Conservation (phyloP, 768 basidiomycete species). For the Grammothele lineata region DNA sequence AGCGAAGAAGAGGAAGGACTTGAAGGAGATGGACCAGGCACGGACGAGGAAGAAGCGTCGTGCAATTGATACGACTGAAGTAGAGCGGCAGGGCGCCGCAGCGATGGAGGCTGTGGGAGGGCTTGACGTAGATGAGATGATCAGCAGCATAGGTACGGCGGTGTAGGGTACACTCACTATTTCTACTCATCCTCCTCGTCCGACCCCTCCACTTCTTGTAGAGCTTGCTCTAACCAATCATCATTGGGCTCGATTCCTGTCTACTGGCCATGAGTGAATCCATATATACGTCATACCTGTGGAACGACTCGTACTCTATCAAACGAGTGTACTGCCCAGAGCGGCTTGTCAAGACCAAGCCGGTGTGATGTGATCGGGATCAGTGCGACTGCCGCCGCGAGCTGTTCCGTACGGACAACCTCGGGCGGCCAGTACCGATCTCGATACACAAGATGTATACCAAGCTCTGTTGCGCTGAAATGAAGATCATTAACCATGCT, state of each 20-base stretch:
- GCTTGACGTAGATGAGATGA: not conserved
- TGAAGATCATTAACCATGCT: not conserved
- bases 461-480: not conserved
- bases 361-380: not conserved
- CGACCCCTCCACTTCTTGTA: not conserved
- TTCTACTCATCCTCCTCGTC: not conserved
- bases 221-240: not conserved
- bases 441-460: not conserved
- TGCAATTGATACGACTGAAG: not conserved
- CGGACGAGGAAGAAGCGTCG: not conserved
- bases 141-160: not conserved
- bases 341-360: not conserved
- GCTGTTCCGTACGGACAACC: not conserved
- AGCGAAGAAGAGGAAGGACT: not conserved
- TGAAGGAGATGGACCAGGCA: not conserved
- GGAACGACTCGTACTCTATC: not conserved
- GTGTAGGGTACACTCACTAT: not conserved
- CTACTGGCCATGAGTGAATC: not conserved
- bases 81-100: not conserved
- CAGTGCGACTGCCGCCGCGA: not conserved
- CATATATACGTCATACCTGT: not conserved
- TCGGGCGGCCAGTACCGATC: not conserved
- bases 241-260: conserved; percentile 1
- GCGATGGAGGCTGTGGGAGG: not conserved
- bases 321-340: conserved; percentile 2